phyloP scores from a whole-genome alignment of 768 basidiomycete species.

The Trametes cubensis region DNA sequence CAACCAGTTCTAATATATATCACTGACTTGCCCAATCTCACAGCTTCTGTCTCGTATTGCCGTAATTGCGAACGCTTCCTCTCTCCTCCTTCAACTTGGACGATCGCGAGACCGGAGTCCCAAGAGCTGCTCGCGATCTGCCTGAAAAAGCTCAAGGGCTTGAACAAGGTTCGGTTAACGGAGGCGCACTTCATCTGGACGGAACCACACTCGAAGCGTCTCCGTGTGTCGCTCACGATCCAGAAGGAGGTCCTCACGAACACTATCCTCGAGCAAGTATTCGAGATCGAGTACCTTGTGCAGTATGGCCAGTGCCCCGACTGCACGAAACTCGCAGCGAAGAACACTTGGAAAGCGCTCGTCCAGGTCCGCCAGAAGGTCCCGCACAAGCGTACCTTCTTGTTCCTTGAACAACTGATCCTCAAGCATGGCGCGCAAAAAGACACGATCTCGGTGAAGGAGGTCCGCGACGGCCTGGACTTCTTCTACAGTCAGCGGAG shows the following conservation, averaged over 20 bases:
- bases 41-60: slow-evolving; percentile 90
- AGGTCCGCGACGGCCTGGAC: slow-evolving; percentile 92
- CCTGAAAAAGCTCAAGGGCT: slow-evolving; percentile 90
- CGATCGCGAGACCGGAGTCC: slow-evolving; percentile 84
- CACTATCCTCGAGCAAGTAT: slow-evolving; percentile 96
- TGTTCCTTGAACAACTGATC: slow-evolving; percentile 96
- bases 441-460: slow-evolving; percentile 91
- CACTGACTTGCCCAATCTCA: slow-evolving; percentile 8
- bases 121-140: slow-evolving; percentile 93
- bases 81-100: slow-evolving; percentile 88
- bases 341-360: slow-evolving; percentile 98
- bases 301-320: slow-evolving; percentile 95
- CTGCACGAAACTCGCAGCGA: slow-evolving; percentile 91
- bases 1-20: background rate
- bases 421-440: slow-evolving; percentile 96
- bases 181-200: slow-evolving; percentile 99
- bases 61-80: slow-evolving; percentile 96
- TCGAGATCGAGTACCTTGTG: slow-evolving; percentile 94
- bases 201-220: slow-evolving; percentile 93
- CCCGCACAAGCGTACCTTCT: slow-evolving; percentile 95
- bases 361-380: slow-evolving; percentile 99
- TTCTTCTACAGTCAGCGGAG: slow-evolving; percentile 93
- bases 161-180: slow-evolving; percentile 93
- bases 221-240: slow-evolving; percentile 92
- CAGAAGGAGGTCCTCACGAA: slow-evolving; percentile 98